A percentile compares a stretch with the other conserved stretches of the same genome.
phyloP scores from a whole-genome alignment of 176 grass and related monocot genomes.

The Oryza brachyantha region DNA sequence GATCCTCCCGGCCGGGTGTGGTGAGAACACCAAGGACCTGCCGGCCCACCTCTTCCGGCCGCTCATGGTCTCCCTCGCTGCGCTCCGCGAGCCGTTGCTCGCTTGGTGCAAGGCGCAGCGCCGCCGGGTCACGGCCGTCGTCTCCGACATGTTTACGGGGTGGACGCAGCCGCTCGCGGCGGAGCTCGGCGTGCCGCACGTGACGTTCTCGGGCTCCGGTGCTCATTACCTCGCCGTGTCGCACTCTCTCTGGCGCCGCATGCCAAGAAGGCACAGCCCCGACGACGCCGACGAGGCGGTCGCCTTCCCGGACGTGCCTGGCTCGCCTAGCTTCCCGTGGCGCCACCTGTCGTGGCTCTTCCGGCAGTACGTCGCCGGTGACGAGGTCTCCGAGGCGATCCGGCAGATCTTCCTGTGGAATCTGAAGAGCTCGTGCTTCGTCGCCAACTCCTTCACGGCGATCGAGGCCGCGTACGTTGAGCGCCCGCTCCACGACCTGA shows the following conservation, averaged over 20 bases:
- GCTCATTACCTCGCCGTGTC: slow-evolving; percentile 32
- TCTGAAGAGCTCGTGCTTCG: slow-evolving; percentile 37
- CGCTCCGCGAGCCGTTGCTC: slow-evolving; percentile 34
- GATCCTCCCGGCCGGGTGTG: slow-evolving; percentile 1
- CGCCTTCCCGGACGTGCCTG: slow-evolving; percentile 36
- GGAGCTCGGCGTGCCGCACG: slow-evolving; percentile 51
- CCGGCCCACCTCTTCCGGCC: slow-evolving; percentile 17
- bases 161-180: slow-evolving; percentile 53
- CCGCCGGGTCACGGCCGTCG: slow-evolving; percentile 33
- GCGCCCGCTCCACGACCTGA: slow-evolving; percentile 39
- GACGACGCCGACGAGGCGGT: background rate
- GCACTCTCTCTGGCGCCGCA: slow-evolving; percentile 28
- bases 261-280: background rate
- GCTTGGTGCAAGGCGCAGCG: slow-evolving; percentile 24
- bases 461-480: slow-evolving; percentile 48
- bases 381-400: slow-evolving; percentile 49
- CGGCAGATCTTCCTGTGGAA: slow-evolving; percentile 58
- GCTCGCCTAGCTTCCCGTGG: slow-evolving; percentile 32
- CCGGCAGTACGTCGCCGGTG: slow-evolving; percentile 33
- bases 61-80: slow-evolving; percentile 29
- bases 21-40: slow-evolving; percentile 57
- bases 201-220: slow-evolving; percentile 45
- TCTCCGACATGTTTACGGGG: slow-evolving; percentile 66
- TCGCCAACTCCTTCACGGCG: slow-evolving; percentile 44
- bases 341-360: slow-evolving; percentile 36